Percentiles rank a stretch among this genome's conserved stretches.
phyloP scores from a whole-genome alignment of 192 early-diverging fungal species.

The Chytriomyces sp. region DNA sequence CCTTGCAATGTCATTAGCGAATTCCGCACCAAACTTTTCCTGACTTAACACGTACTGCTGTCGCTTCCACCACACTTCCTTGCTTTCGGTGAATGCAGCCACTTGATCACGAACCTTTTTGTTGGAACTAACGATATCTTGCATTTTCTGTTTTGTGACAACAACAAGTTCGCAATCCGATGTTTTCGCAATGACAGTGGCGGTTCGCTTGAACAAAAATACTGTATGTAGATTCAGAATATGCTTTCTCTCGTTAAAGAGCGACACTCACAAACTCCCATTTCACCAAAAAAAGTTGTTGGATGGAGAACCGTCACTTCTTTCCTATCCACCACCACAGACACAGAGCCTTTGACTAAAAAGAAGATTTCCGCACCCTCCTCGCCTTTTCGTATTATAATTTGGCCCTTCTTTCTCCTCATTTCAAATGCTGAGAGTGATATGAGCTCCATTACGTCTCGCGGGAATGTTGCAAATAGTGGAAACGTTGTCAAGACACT shows the following conservation, averaged over 20 bases:
- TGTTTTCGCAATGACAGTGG: slow-evolving; percentile 32
- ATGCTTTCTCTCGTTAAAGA: background rate
- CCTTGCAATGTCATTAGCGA: slow-evolving; percentile 39
- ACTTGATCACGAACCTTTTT: slow-evolving; percentile 22
- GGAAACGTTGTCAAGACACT: slow-evolving; percentile 36
- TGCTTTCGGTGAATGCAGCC: slow-evolving; percentile 2
- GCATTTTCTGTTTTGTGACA: slow-evolving; percentile 40
- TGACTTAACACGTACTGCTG: slow-evolving; percentile 13
- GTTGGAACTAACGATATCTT: slow-evolving; percentile 9
- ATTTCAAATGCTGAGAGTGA: slow-evolving; percentile 28
- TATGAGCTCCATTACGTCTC: slow-evolving; percentile 31
- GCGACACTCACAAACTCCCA: slow-evolving; percentile 40
- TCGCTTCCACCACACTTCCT: slow-evolving; percentile 24
- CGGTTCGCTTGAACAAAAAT: slow-evolving; percentile 30
- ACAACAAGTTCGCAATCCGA: slow-evolving; percentile 40
- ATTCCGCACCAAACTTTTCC: slow-evolving; percentile 47
- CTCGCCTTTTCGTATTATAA: slow-evolving; percentile 45
- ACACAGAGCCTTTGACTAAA: slow-evolving; percentile 37
- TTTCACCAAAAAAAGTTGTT: slow-evolving; percentile 42
- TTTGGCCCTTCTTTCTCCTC: slow-evolving; percentile 31
- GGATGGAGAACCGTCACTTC: slow-evolving; percentile 19
- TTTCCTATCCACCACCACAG: slow-evolving; percentile 28
- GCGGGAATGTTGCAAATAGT: slow-evolving; percentile 42
- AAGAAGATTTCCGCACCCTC: slow-evolving; percentile 49
- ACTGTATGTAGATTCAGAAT: slow-evolving; percentile 28